phyloP scores from a whole-genome alignment of 2,329 filamentous ascomycete genomes.

The Diplodia sapinea region DNA sequence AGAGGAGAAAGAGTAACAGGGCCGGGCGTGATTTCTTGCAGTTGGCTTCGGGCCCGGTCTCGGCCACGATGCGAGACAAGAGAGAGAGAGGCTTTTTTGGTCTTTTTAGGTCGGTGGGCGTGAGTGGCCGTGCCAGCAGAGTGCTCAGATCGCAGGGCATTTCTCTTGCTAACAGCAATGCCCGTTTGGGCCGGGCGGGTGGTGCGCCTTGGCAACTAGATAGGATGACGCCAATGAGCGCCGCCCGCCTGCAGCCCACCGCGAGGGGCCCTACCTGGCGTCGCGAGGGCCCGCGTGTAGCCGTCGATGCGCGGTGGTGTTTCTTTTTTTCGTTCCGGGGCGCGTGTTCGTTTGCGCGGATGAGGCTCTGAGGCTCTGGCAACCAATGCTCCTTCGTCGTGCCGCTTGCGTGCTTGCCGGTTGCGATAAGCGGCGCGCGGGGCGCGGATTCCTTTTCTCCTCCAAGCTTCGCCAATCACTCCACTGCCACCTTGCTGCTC shows the following conservation, averaged over 20 bases:
- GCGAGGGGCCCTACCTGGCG: constrained; percentile 14
- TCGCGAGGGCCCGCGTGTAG: not conserved
- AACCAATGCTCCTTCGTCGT: not conserved
- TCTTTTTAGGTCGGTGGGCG: not conserved
- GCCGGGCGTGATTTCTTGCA: not conserved
- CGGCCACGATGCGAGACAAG: not conserved
- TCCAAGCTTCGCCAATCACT: not conserved
- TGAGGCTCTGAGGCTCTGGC: not conserved
- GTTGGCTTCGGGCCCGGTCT: not conserved
- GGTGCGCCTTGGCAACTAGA: constrained; percentile 22
- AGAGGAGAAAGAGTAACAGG: not conserved
- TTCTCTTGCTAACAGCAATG: constrained; percentile 20
- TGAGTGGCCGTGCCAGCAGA: constrained; percentile 17
- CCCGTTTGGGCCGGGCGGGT: constrained; percentile 4
- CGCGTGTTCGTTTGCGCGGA: not conserved
- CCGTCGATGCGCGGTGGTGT: not conserved
- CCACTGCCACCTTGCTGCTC: not conserved
- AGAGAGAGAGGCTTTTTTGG: not conserved
- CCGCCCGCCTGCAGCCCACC: not conserved
- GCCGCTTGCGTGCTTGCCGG: not conserved
- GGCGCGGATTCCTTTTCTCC: not conserved
- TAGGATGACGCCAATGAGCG: constrained; percentile 3
- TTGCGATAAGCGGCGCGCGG: too few relatives aligned
- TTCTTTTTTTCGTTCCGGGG: not conserved
- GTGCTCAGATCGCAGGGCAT: constrained; percentile 25